Evolutionary conservation across 2,329 filamentous ascomycete species (phyloP), one percentile per base, ranked within the genome.

Genomic region (Pseudopyricularia javanii): DNA sequence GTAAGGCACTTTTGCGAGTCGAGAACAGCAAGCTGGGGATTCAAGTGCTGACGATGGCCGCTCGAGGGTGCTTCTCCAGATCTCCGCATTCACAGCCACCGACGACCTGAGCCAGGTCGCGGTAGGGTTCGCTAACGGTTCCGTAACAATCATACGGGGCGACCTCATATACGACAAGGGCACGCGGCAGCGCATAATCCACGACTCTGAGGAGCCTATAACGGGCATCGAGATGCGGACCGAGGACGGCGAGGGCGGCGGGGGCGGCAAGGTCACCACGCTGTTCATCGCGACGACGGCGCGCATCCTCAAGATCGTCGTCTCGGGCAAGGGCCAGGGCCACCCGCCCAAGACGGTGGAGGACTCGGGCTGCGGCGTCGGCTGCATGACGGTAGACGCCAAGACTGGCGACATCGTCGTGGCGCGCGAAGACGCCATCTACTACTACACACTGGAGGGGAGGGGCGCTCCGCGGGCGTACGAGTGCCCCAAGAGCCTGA

Each of bases 121-220:
- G 4, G 86, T 97, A 7, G 94, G 93, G 5, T 98, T 98, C 64
- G 93, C 86, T 12, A 97, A 98, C 68, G 93, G 93, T 7, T 83
- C 91, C 1, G 91, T 98, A 12, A 95, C 90, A 0, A 83, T 98
- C 28, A 88, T 98, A 54, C 81, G 93, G 54, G 93, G 94, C 56
- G 93, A 98, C 64, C 74, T 98, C 49, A 88, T 98, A 60, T 90
- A 98, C 66, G 93, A 98, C 66, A 83, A 93, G 54, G 93, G 94
- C 22, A 90, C 91, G 11, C 90, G 89, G 64, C 93, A 98, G 66
- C 82, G 93, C 52, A 93, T 91, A 33, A 88, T 98, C 9, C 93
- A 95, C 69, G 93, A 98, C 64, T 95, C 91, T 0, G 91, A 97
- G 61, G 93, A 98, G 65, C 94, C 93, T 0, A 83, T 98, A 9